Base-by-base conservation (phyloP, 2,329 filamentous ascomycete genomes). In the Epichloe hybrida region DNA sequence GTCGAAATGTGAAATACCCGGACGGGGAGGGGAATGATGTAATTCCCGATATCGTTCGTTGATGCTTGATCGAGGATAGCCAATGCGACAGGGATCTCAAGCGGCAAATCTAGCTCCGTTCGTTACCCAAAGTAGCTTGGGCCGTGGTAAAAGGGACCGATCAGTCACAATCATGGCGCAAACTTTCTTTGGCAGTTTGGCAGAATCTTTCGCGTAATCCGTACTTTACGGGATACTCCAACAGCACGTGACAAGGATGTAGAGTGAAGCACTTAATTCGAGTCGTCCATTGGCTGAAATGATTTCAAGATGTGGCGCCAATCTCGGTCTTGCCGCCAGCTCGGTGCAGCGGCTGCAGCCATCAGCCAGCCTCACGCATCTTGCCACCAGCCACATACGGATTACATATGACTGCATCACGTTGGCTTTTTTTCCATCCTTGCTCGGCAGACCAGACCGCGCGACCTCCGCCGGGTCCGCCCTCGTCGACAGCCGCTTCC, bases 181-280 rank as follows among this genome's bases (percentile, higher is more conserved):
- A 31, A 43, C 9, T 27, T 46, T n/a, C 43, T 34, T 34, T 20
- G 17, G 15, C 20, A 21, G 12, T 34, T 34, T 20, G 17, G 21
- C 34, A 21, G 17, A 23, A 31, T 44, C 23, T 40, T 40, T 27
- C 37, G 15, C 43, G 31, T 17, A 17, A 17, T 17, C 17, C 17
- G 17, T 15, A 35, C 8, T 31, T 17, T 41, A 27, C 27, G 27
- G 7, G 27, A 8, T 27, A 27, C 27, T 27, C 27, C 27, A 27
- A 27, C 27, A 31, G 8, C 52, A 53, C 52, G 52, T 53, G 52
- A 53, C 41, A 39, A 51, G 52, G 52, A 49, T 53, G 40, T 34
- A 17, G 27, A 5, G 8, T 21, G 11, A 11, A 6, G n/a, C 36
- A 12, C 36, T 27, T 42, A 51, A 51, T 53, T 51, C 46, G 36